A percentile compares a stretch with the other conserved stretches of the same genome.
Conservation (phyloP, 176 grass and related monocot genomes). For the Secale cereale region DNA sequence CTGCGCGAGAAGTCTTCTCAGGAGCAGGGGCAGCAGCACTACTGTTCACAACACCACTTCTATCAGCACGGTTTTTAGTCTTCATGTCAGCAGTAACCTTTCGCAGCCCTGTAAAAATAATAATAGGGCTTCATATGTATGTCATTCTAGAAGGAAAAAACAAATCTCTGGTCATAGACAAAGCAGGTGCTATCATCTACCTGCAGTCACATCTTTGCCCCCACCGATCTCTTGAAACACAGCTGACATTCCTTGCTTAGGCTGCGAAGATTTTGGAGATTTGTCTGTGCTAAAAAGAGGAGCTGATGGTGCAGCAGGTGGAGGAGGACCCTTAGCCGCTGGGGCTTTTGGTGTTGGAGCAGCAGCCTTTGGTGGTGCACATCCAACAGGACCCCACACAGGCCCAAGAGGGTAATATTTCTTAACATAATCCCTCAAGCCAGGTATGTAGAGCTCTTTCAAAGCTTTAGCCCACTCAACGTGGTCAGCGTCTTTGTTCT, state of each 20-base stretch:
- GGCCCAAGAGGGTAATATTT: slow-evolving; percentile 82
- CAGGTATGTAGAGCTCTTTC: slow-evolving; percentile 86
- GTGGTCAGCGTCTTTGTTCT: slow-evolving; percentile 88
- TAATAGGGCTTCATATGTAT: slow-evolving; percentile 2
- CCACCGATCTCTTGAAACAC: slow-evolving; percentile 88
- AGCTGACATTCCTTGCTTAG: slow-evolving; percentile 89
- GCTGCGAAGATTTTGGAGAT: slow-evolving; percentile 44
- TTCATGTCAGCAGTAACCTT: slow-evolving; percentile 98
- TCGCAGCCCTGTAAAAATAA: slow-evolving; percentile 55
- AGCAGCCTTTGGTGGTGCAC: slow-evolving; percentile 42
- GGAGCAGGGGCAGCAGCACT: slow-evolving; percentile 28
- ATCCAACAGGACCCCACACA: slow-evolving; percentile 59
- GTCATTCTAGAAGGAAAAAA: neutral
- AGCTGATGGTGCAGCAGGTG: slow-evolving; percentile 60
- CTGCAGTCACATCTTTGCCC: slow-evolving; percentile 71
- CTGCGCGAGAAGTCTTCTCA: slow-evolving; percentile 54
- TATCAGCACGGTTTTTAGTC: slow-evolving; percentile 77
- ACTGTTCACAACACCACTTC: slow-evolving; percentile 63
- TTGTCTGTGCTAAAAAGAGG: slow-evolving; percentile 63
- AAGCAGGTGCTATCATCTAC: slow-evolving; percentile 36
- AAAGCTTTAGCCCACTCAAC: slow-evolving; percentile 95
- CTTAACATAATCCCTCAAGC: slow-evolving; percentile 92
- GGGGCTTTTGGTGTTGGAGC: slow-evolving; percentile 59
- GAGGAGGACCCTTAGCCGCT: slow-evolving; percentile 41
- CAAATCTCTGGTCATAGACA: neutral